Evolutionary conservation across 75 land plant species (phyloP), one percentile per base, ranked within the genome.

Genomic region (Adiantum capillusveneris): DNA sequence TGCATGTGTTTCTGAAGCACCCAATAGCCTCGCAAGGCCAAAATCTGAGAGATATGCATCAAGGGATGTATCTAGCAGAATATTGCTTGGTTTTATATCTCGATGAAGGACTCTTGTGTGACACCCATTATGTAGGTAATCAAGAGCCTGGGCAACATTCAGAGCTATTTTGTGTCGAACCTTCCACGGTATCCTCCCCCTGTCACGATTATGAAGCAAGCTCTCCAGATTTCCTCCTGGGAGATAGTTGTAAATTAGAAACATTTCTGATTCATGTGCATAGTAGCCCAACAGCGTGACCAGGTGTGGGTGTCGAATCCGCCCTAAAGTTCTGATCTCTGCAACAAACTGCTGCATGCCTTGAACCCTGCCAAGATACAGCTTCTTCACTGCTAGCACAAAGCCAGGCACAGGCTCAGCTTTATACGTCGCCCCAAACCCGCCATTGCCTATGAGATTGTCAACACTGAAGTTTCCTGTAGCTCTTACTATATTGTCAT

Each of bases 61-160:
- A 31, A 62, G 64, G 9, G 87, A 73, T 59, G 85, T 74, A 53
- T 90, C 96, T 31, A 90, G 68, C 28, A 90, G 71, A 24, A 90
- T 86, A 36, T 90, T 90, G 75, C 96, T 90, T 9, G 96, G 90
- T 65, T 90, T 90, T 41, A 90, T 77, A 56, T 90, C 96, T 27
- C 96, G 75, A 51, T 90, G 96, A 49, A 90, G 74, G n/a, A 90
- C 74, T 12, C 84, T 71, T 2, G 95, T 90, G 28, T 75, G 78
- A 53, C 90, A 90, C 6, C 67, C 73, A 30, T 85, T 78, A 58
- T 85, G 95, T 34, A 85, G 67, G 59, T 78, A 90, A 17, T 82
- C 80, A 30, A 90, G 82, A 20, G 96, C 86, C 34, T 69, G 72
- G 9, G 90, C 90, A 57, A 90, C 69, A 63, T 81, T 74, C 25